Evolutionary conservation across 192 early-diverging fungal species (phyloP), one percentile per base, ranked within the genome.

Genomic region (Funneliformis mosseae): DNA sequence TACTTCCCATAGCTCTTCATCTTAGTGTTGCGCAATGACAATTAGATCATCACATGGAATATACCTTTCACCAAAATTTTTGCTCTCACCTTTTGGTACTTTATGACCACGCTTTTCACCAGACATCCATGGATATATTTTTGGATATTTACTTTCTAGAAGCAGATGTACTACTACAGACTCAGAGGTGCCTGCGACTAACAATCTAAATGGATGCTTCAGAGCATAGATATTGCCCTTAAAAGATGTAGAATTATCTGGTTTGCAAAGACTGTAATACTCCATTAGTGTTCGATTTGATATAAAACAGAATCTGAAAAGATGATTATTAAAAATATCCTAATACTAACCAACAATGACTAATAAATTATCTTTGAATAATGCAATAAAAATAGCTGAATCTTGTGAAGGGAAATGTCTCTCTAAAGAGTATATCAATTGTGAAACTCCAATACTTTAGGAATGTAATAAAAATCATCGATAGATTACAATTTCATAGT

Each of bases 381-480:
- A 68, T 68, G 66, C 66, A 68, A 68, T 68, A 38, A 68, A 68
- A 23, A 6, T 39, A 38, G 66, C 66, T 38, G 66, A 68, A 68
- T 38, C 25, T 27, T 27, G 18, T 68, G 66, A 2, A 5, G 18
- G 18, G 27, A 27, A 68, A 68, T 68, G 66, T 39, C 18, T 68
- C 25, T 68, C 66, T 23, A 68, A 27, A 38, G 5, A 68, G 27
- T 68, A 68, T 27, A 14, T 39, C 27, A 68, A 68, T 68, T 25
- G 27, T 68, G 9, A n/a, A 68, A 39, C 25, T 23, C 66, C 18
- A 68, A 38, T 68, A 23, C 27, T n/a, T 38, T 68, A 9, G 66
- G 12, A 2, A 38, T 68, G 18, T 27, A 27, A 14, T 4, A 68
- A 68, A 46, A 42, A 42, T 11, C 71, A 73, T 16, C 16, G 43